Conservation (phyloP, 805 yeast genomes). For the Candida corydali region DNA sequence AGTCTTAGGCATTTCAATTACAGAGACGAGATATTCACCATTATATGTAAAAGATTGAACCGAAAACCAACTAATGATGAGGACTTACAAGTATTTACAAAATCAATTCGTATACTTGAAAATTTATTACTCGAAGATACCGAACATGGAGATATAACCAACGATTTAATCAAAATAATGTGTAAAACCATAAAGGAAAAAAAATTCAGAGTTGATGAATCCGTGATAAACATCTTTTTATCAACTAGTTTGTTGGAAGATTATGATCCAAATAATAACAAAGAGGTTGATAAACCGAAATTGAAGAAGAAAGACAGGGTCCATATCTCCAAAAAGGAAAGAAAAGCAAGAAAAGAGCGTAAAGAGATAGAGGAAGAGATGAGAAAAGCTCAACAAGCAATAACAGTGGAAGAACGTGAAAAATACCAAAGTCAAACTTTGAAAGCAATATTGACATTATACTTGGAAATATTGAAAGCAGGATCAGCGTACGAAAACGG, state of each 20-base stretch:
- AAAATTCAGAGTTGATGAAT: slow-evolving; percentile 77
- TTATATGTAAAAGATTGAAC: slow-evolving; percentile 64
- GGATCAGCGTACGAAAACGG: slow-evolving; percentile 29
- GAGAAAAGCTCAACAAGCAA: slow-evolving; percentile 80
- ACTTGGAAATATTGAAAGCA: slow-evolving; percentile 68
- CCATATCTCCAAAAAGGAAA: slow-evolving; percentile 85
- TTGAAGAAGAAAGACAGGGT: slow-evolving; percentile 83
- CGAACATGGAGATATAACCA: slow-evolving; percentile 73
- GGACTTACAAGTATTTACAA: slow-evolving; percentile 48
- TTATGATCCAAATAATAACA: slow-evolving; percentile 61
- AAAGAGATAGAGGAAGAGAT: slow-evolving; percentile 86
- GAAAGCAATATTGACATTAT: slow-evolving; percentile 65
- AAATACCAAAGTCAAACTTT: slow-evolving; percentile 79
- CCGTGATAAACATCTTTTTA: slow-evolving; percentile 68
- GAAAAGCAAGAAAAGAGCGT: slow-evolving; percentile 81
- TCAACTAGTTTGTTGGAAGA: slow-evolving; percentile 64
- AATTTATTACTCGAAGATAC: slow-evolving; percentile 70
- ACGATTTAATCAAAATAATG: slow-evolving; percentile 66
- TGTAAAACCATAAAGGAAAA: slow-evolving; percentile 69
- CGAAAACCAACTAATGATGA: slow-evolving; percentile 50
- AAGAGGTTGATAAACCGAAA: slow-evolving; percentile 40
- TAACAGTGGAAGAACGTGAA: slow-evolving; percentile 85
- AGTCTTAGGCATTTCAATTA: slow-evolving; percentile 77
- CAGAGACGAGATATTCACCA: slow-evolving; percentile 66
- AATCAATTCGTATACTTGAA: slow-evolving; percentile 64